phyloP scores from a whole-genome alignment of 192 early-diverging fungal genomes.

The Paraglomus occultum region DNA sequence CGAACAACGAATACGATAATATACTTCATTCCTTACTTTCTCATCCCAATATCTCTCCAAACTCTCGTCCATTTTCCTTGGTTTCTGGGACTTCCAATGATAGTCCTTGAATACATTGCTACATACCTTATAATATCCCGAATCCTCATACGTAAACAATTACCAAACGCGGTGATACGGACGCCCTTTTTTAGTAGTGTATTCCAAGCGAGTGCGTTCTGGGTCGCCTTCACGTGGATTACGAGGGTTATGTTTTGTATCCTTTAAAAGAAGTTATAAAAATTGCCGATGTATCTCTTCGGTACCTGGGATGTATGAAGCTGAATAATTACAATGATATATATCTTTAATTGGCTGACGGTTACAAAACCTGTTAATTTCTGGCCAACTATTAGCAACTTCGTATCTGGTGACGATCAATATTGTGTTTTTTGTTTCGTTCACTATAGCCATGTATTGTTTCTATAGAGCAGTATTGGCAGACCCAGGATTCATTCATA shows the following conservation, averaged over 20 bases:
- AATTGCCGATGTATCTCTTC: too few relatives aligned
- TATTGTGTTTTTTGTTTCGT: conserved; percentile 64
- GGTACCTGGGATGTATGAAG: too few relatives aligned
- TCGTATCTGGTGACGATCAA: conserved; percentile 60
- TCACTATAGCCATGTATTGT: conserved; percentile 59
- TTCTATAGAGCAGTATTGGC: conserved; percentile 72
- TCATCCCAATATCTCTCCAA: conserved; percentile 56
- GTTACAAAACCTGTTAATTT: neutral
- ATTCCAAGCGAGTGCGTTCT: conserved; percentile 84
- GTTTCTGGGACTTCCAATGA: conserved; percentile 73
- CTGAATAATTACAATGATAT: too few relatives aligned
- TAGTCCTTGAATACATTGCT: conserved; percentile 45
- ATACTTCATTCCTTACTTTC: conserved; percentile 66
- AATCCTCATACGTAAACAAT: conserved; percentile 53
- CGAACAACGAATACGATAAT: conserved; percentile 63
- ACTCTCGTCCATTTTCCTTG: conserved; percentile 66
- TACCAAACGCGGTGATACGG: conserved; percentile 55
- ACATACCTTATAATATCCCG: conserved; percentile 60
- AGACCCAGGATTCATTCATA: conserved; percentile 81
- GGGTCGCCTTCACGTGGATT: conserved; percentile 64
- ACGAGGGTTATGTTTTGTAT: conserved; percentile 64
- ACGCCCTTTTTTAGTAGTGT: conserved; percentile 86
- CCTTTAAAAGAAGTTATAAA: conserved; percentile 33
- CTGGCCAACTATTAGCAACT: conserved; percentile 47
- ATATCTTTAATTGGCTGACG: too few relatives aligned